Evolutionary conservation across 2,329 filamentous ascomycete genomes (phyloP).

Genomic region (Fonsecaea nubica): DNA sequence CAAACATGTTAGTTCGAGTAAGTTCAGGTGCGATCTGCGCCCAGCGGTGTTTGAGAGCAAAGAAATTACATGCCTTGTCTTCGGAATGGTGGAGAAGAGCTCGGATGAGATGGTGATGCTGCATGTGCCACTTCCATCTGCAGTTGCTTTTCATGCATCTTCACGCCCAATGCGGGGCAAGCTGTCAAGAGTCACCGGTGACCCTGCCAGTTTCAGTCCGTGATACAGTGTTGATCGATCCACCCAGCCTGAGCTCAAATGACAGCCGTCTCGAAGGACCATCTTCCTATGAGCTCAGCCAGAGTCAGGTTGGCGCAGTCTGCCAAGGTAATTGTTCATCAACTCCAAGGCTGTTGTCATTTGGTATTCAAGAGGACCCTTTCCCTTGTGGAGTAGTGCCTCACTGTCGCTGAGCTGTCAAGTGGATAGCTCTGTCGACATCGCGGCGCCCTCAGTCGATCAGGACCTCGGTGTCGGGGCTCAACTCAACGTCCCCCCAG

Average conservation of each 20-base stretch:
- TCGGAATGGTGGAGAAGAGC: neutral
- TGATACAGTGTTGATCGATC: neutral
- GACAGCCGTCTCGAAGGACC: neutral
- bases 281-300: neutral
- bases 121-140: neutral
- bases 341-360: neutral
- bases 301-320: neutral
- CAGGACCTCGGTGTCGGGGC: neutral
- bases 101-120: neutral
- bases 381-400: neutral
- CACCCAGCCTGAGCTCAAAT: neutral
- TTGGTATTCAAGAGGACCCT: neutral
- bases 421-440: neutral
- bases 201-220: conserved; percentile 1
- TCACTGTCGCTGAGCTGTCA: neutral
- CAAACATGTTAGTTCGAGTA: neutral
- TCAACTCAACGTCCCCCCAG: neutral
- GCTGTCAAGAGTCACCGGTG: neutral
- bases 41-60: neutral
- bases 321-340: neutral
- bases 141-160: neutral
- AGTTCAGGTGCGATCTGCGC: conserved; percentile 7
- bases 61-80: neutral
- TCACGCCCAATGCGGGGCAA: neutral
- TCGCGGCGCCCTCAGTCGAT: neutral